Conservation (phyloP, 441 rosid genomes). For the Eutrema salsugineum region DNA sequence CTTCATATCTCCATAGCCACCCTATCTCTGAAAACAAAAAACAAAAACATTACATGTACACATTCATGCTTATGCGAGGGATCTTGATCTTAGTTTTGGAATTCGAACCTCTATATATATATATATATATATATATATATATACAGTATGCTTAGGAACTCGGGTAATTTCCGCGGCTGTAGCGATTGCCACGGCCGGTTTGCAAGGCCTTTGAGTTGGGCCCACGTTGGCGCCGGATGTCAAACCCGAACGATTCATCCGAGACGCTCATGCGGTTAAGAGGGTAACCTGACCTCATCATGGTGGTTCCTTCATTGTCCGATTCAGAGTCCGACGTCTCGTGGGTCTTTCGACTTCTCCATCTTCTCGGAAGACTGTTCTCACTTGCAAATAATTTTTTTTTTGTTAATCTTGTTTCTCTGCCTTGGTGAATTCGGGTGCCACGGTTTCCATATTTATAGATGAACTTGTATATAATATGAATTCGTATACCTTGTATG, state of each 20-base stretch:
- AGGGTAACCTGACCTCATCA: not conserved
- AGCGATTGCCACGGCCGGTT: not conserved
- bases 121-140: too few species aligned
- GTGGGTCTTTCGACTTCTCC: not conserved
- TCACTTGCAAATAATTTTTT: not conserved
- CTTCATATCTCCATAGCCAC: constrained; percentile 1
- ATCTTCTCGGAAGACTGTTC: not conserved
- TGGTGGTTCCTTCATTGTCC: not conserved
- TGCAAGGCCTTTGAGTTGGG: not conserved
- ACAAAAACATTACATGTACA: not conserved
- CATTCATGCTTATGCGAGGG: not conserved
- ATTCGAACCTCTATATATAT: not conserved
- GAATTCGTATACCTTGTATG: not conserved
- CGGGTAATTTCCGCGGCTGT: not conserved
- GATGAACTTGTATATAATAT: not conserved
- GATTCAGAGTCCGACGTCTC: not conserved
- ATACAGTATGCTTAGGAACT: not conserved
- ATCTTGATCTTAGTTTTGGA: not conserved
- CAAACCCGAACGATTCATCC: too few species aligned
- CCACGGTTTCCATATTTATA: constrained; percentile 17
- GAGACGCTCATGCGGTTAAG: not conserved
- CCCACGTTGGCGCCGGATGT: not conserved
- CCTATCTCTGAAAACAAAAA: not conserved
- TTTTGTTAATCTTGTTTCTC: not conserved
- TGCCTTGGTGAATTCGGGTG: constrained; percentile 6